Conservation (phyloP, 331 rosid species). For the Rhamnella rubrinervis region DNA sequence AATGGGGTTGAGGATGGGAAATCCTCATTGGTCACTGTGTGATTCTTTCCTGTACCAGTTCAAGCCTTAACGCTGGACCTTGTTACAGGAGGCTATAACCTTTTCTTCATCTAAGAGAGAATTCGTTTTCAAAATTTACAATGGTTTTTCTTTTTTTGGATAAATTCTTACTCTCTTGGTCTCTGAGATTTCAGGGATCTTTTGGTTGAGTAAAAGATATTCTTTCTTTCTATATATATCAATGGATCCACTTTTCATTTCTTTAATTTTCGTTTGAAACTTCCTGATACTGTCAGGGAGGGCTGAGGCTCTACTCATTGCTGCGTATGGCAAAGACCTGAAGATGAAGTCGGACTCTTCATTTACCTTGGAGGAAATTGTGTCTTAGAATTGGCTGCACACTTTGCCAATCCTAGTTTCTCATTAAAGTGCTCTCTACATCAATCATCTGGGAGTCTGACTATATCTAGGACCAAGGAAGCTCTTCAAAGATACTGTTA, state of each 20-base stretch:
- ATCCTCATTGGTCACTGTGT: too few species aligned
- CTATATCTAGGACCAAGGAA: background rate
- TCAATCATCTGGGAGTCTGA: background rate
- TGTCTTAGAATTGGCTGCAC: conserved; percentile 21
- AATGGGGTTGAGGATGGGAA: too few species aligned
- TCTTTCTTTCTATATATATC: too few species aligned
- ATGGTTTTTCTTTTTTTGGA: too few species aligned
- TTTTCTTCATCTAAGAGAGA: too few species aligned
- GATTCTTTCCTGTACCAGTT: too few species aligned
- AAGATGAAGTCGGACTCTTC: conserved; percentile 36
- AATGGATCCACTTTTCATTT: background rate
- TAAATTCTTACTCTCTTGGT: too few species aligned
- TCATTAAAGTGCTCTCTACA: background rate
- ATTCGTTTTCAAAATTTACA: too few species aligned
- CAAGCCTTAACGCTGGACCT: too few species aligned
- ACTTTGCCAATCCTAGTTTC: background rate
- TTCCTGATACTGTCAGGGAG: conserved; percentile 54
- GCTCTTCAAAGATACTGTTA: background rate
- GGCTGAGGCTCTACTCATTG: conserved; percentile 93
- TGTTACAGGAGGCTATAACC: too few species aligned
- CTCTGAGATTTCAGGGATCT: too few species aligned
- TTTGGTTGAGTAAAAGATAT: too few species aligned
- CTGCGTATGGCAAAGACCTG: conserved; percentile 76
- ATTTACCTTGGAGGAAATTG: conserved; percentile 28
- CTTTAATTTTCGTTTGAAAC: background rate